Evolutionary conservation across 176 grass and related monocot genomes (phyloP).

Genomic region (Rhipidocladum racemiflorum): DNA sequence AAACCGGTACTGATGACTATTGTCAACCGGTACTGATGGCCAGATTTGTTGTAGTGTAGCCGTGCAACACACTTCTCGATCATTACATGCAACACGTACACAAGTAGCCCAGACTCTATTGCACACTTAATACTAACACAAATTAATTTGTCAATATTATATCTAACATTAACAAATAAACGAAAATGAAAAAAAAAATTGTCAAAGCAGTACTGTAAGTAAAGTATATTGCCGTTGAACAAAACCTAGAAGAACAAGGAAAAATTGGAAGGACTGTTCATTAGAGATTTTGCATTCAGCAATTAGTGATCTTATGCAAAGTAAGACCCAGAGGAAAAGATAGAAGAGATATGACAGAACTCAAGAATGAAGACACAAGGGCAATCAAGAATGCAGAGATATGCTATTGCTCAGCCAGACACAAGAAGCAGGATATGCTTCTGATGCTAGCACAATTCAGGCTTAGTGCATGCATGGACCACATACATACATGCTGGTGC

Average conservation of each 20-base stretch:
- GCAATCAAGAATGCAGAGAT: slow-evolving; percentile 30
- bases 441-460: slow-evolving; percentile 15
- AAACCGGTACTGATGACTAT: too few species aligned
- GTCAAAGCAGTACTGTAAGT: neutral
- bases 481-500: slow-evolving; percentile 5
- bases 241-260: neutral
- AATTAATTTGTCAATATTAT: too few species aligned
- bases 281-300: neutral
- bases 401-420: slow-evolving; percentile 26
- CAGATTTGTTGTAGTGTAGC: too few species aligned
- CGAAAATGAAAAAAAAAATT: neutral
- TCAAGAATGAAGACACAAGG: slow-evolving; percentile 15
- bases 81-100: too few species aligned
- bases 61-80: too few species aligned
- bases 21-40: too few species aligned
- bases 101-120: too few species aligned
- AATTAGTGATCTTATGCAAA: neutral
- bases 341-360: slow-evolving; percentile 8
- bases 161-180: neutral
- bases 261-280: neutral
- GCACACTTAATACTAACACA: too few species aligned
- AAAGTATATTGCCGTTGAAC: neutral
- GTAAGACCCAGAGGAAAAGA: neutral
- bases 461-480: slow-evolving; percentile 33
- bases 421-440: slow-evolving; percentile 14